Conservation (phyloP, 352 stramenopile genomes). For the Phytopythium delawarense region DNA sequence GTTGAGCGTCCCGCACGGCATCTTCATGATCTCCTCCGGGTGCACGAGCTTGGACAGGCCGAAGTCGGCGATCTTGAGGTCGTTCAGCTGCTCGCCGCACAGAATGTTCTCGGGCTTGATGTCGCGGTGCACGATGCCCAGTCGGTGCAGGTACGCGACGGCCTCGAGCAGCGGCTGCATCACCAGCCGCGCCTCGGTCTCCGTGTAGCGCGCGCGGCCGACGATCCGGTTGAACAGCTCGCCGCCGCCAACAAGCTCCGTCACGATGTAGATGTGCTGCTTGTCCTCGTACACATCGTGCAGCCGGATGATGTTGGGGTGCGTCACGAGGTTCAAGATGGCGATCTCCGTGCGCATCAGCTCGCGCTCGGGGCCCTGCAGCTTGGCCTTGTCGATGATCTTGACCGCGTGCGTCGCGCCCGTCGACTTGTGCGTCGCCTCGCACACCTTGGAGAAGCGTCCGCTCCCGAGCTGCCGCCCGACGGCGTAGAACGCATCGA, state of each 20-base stretch:
- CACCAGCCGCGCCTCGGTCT: conserved; percentile 84
- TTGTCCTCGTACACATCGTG: conserved; percentile 91
- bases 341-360: conserved; percentile 91
- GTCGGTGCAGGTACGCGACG: conserved; percentile 88
- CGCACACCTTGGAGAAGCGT: conserved; percentile 87
- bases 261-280: conserved; percentile 97
- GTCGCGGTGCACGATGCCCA: conserved; percentile 87
- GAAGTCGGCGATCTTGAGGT: conserved; percentile 92
- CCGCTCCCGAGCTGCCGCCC: conserved; percentile 84
- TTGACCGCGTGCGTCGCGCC: conserved; percentile 87
- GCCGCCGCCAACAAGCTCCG: conserved; percentile 94
- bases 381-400: conserved; percentile 91
- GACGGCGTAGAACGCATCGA: conserved; percentile 90
- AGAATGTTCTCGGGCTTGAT: conserved; percentile 90
- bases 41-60: conserved; percentile 91
- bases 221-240: conserved; percentile 98
- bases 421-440: conserved; percentile 58
- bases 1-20: conserved; percentile 91
- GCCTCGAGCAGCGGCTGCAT: conserved; percentile 88
- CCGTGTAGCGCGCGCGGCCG: conserved; percentile 76
- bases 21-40: conserved; percentile 91
- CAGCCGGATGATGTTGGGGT: conserved; percentile 85
- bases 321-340: conserved; percentile 91
- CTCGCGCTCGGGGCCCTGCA: conserved; percentile 85
- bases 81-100: conserved; percentile 81